Percentiles rank a stretch among this genome's conserved stretches.
phyloP scores from a whole-genome alignment of 2,329 filamentous ascomycete genomes.

The Moelleriella libera region DNA sequence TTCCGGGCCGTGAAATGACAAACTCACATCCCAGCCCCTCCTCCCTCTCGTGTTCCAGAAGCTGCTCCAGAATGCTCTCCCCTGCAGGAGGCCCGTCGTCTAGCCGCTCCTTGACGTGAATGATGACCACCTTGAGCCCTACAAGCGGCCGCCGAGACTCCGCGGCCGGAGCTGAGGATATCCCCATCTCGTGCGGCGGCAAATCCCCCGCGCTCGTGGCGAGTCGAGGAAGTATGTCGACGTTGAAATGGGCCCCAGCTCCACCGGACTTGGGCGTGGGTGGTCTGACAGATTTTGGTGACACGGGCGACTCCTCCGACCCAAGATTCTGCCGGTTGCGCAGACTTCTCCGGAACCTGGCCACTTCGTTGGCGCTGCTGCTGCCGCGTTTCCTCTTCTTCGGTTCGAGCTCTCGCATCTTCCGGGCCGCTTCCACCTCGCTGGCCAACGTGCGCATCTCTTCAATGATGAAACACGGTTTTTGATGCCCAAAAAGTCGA shows the following conservation, averaged over 20 bases:
- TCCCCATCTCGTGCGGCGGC: conserved; percentile 23
- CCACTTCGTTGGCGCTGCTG: neutral
- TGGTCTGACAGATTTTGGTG: conserved; percentile 31
- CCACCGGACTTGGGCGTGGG: conserved; percentile 6
- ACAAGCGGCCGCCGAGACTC: conserved; percentile 37
- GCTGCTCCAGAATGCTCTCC: conserved; percentile 55
- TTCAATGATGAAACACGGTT: conserved; percentile 66
- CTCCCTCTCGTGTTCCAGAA: conserved; percentile 51
- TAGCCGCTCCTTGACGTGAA: conserved; percentile 84
- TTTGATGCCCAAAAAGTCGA: conserved; percentile 76
- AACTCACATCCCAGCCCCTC: conserved; percentile 67
- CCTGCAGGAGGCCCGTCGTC: conserved; percentile 51
- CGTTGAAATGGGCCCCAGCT: neutral
- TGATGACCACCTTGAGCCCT: conserved; percentile 71
- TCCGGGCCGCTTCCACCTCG: conserved; percentile 47
- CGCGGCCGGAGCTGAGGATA: conserved; percentile 7
- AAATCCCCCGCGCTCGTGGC: conserved; percentile 34
- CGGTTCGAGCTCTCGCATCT: conserved; percentile 19
- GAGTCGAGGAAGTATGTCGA: conserved; percentile 24
- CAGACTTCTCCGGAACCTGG: neutral
- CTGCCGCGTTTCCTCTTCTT: conserved; percentile 52
- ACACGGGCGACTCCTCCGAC: conserved; percentile 23
- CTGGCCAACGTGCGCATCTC: conserved; percentile 61
- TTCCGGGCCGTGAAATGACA: conserved; percentile 52
- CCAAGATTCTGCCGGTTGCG: conserved; percentile 8